Percentiles rank a stretch among this genome's conserved stretches.
Conservation (phyloP, 441 rosid genomes). For the Erysimum cheiri region DNA sequence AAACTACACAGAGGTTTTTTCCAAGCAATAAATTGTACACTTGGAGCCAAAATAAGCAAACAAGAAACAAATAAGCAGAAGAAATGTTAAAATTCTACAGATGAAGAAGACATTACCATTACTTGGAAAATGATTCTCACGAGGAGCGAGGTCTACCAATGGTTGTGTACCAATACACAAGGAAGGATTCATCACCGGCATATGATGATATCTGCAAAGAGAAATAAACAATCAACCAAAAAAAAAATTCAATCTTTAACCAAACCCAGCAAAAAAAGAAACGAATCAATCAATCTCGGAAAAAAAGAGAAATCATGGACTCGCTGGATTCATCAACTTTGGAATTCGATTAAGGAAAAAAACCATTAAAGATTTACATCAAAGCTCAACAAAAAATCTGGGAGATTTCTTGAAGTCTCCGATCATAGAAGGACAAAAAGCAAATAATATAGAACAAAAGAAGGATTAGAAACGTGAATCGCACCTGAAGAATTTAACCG, state of each 20-base stretch:
- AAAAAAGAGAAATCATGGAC: background rate
- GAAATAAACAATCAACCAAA: conserved; percentile 3
- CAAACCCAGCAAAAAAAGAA: conserved; percentile 1
- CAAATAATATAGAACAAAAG: background rate
- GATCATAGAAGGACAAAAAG: conserved; percentile 10
- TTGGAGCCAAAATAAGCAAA: background rate
- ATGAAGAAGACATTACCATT: conserved; percentile 19
- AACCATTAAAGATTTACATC: background rate
- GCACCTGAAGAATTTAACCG: conserved; percentile 24
- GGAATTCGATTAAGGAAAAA: background rate
- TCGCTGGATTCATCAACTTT: background rate
- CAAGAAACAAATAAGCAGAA: conserved; percentile 3
- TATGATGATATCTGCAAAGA: conserved; percentile 8
- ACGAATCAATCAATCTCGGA: background rate
- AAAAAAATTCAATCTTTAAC: conserved; percentile 15
- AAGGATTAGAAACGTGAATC: background rate
- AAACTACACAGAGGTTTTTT: background rate
- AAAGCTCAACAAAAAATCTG: background rate
- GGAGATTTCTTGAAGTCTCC: conserved; percentile 12
- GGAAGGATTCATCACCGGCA: conserved; percentile 32
- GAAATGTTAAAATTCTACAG: background rate
- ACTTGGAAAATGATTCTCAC: background rate
- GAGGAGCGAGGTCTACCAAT: conserved; percentile 28
- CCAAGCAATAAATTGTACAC: too few species aligned
- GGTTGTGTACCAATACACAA: conserved; percentile 36